Percentiles rank a stretch among this genome's conserved stretches.
Conservation (phyloP, 768 basidiomycete genomes). For the Neoboletus brunneissimus region DNA sequence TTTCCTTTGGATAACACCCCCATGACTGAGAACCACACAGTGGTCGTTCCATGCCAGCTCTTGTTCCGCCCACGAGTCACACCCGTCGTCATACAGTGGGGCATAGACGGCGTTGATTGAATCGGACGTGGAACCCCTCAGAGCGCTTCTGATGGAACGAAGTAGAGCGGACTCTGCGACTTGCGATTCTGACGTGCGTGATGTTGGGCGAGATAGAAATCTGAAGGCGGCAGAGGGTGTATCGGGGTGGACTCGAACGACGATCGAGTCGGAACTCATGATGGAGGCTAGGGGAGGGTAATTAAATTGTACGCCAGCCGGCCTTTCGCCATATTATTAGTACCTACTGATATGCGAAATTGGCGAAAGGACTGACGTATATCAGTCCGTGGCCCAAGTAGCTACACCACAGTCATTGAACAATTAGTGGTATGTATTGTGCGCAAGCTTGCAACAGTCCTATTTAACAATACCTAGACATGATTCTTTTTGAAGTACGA, state of each 20-base stretch:
- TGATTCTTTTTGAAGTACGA: conserved; percentile 9
- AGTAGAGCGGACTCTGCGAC: conserved; percentile 42
- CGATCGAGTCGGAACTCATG: conserved; percentile 22
- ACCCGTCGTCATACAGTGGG: conserved; percentile 38
- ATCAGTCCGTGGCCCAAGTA: no score
- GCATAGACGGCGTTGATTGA: conserved; percentile 41
- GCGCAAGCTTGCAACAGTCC: conserved; percentile 8
- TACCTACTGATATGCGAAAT: background rate
- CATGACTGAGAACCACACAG: conserved; percentile 61
- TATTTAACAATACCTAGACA: conserved; percentile 15
- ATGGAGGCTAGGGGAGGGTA: background rate
- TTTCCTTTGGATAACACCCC: conserved; percentile 65
- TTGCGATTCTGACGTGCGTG: conserved; percentile 6
- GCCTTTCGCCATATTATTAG: background rate
- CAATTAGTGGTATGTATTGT: background rate
- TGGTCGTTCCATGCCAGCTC: conserved; percentile 70
- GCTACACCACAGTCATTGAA: background rate
- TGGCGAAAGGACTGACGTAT: no score
- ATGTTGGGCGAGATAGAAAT: conserved; percentile 36
- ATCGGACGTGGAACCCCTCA: conserved; percentile 53
- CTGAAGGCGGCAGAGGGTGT: conserved; percentile 43
- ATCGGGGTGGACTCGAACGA: conserved; percentile 42
- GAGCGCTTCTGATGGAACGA: conserved; percentile 54
- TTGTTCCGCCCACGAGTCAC: conserved; percentile 48
- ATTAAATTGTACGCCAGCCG: no score